Base-by-base conservation (phyloP, 176 grass and related monocot genomes). In the Bromus sterilis region DNA sequence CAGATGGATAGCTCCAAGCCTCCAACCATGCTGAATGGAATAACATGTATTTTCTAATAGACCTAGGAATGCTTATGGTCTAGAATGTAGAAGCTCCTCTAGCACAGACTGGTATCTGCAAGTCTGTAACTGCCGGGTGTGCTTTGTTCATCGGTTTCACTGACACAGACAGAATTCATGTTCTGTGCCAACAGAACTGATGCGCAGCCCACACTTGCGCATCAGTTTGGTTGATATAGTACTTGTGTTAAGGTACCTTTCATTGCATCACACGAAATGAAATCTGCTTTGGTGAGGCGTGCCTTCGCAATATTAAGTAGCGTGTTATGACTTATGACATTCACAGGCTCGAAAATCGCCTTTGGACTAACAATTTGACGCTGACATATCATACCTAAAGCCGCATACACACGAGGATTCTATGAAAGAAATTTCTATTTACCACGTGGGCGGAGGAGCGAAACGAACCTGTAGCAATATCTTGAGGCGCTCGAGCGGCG, bases 401-500 rank as follows among this genome's bases (percentile, higher is more conserved):
- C 42, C 5, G 29, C 67, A 66, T 4, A 65, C 43, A 12, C 18
- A 24, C 15, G 10, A 20, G 32, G 10, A 66, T 14, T 74, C 25
- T 4, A 32, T 32, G 8, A 14, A n/a, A 0, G 7, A 30, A 31
- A 87, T 23, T 30, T 63, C 7, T 67, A 46, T 21, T 51, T 13
- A 60, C 21, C n/a, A 13, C 4, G 64, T 14, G 26, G 39, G 41
- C 0, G 34, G 42, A 74, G 61, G 21, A 16, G 15, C 49, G 10
- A 10, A 44, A 81, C 77, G 82, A 83, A 98, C 95, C 92, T 98
- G 95, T 80, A 94, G 51, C 72, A 98, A 29, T 59, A 98, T 98
- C 86, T 98, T 98, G 66, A 98, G 75, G 18, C 95, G 95, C 82
- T 98, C 95, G 69, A 98, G 76, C 24, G 95, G 95, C 77, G 95